Percentiles rank a stretch among this genome's conserved stretches.
These are phyloP conservation scores for Apiospora pterosperma DNA, from an alignment of 2,329 filamentous ascomycete genomes.

Conservation along the genomic window DNA sequence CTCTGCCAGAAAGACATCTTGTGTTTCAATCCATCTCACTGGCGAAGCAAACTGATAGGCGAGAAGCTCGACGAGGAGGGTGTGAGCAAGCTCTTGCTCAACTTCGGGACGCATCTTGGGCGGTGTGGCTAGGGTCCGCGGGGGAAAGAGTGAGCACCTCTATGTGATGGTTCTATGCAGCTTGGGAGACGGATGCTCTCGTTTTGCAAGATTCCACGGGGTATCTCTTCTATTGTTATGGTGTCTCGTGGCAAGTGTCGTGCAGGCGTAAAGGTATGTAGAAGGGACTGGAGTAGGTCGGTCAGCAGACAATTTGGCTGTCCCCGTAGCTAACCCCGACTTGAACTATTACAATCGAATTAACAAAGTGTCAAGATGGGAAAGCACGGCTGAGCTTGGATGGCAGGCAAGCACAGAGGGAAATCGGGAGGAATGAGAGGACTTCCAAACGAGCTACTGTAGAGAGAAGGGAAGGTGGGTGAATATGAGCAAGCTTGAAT, in stretches of 20 bases:
- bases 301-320: background rate
- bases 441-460: background rate
- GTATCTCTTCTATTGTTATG: constrained; percentile 7
- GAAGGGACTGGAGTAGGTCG: background rate
- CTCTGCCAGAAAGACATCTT: constrained; percentile 98
- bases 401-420: constrained; percentile 1
- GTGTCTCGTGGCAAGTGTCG: background rate
- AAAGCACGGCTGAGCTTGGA: background rate
- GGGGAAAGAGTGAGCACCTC: constrained; percentile 8
- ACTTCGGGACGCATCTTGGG: constrained; percentile 91
- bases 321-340: background rate
- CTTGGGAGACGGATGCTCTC: constrained; percentile 7
- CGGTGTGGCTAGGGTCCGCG: constrained; percentile 14
- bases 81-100: constrained; percentile 98
- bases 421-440: constrained; percentile 1
- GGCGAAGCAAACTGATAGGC: constrained; percentile 99
- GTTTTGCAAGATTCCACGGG: constrained; percentile 3
- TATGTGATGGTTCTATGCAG: constrained; percentile 3
- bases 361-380: constrained; percentile 5
- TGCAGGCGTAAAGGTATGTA: background rate
- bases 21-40: constrained; percentile 99
- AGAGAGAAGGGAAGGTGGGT: background rate
- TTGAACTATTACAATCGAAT: constrained; percentile 2
- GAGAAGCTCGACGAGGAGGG: constrained; percentile 94
- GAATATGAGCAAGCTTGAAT: constrained; percentile 4